Evolutionary conservation across 2,329 filamentous ascomycete species (phyloP).

Genomic region (Xylariomycetidae sp.): DNA sequence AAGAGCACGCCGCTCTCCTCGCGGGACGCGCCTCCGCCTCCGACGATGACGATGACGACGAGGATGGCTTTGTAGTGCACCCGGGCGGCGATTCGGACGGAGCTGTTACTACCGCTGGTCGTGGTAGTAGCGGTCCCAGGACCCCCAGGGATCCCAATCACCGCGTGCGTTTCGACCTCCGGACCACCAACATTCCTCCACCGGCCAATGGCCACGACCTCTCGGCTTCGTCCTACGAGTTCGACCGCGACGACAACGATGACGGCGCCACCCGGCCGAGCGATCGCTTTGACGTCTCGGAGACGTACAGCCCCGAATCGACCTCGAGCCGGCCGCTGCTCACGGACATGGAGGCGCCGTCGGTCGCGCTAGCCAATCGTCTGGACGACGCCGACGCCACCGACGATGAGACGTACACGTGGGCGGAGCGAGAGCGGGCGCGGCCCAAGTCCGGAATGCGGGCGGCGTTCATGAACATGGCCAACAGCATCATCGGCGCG

Average conservation of each 20-base stretch:
- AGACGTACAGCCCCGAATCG: constrained; percentile 27
- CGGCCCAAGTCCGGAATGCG: constrained; percentile 80
- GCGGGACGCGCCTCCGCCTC: constrained; percentile 19
- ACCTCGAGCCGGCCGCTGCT: constrained; percentile 58
- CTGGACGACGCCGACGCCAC: constrained; percentile 34
- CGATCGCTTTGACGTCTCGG: constrained; percentile 28
- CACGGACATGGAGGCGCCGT: constrained; percentile 69
- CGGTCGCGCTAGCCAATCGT: constrained; percentile 60
- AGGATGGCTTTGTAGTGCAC: constrained; percentile 22
- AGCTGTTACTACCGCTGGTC: not conserved
- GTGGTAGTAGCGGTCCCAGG: constrained; percentile 4
- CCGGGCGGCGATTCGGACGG: constrained; percentile 12
- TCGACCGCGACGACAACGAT: not conserved
- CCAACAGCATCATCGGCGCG: constrained; percentile 89
- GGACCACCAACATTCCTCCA: constrained; percentile 26
- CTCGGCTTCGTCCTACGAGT: not conserved
- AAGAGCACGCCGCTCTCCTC: constrained; percentile 36
- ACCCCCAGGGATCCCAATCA: constrained; percentile 58
- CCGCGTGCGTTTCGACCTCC: constrained; percentile 59
- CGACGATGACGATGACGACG: constrained; percentile 12
- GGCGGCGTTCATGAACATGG: constrained; percentile 99
- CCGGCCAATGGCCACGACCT: constrained; percentile 17
- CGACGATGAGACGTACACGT: constrained; percentile 37
- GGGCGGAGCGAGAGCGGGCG: constrained; percentile 49
- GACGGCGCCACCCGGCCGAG: constrained; percentile 7